Evolutionary conservation across 2,329 filamentous ascomycete species (phyloP).

Genomic region (Pseudogymnoascus sp.): DNA sequence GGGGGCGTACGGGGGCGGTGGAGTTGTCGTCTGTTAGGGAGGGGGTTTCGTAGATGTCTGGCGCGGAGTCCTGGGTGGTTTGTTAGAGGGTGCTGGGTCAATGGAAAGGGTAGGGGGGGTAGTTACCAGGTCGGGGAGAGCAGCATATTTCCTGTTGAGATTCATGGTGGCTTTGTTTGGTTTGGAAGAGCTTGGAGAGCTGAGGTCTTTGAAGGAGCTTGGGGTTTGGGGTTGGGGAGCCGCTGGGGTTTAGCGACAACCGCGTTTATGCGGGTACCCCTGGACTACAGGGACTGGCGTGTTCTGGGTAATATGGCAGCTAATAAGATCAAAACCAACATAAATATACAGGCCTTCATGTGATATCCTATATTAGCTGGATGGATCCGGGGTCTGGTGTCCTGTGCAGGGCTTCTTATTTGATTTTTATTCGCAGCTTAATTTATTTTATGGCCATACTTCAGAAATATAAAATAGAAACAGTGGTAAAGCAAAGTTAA

Average conservation of each 20-base stretch:
- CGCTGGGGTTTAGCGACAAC: constrained; percentile 7
- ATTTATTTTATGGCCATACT: background rate
- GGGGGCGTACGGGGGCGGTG: constrained; percentile 62
- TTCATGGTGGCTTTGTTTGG: constrained; percentile 47
- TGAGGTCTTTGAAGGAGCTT: background rate
- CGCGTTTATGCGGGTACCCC: constrained; percentile 1
- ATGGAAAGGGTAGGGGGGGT: background rate
- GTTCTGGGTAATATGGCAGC: background rate
- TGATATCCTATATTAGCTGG: background rate
- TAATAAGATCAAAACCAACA: background rate
- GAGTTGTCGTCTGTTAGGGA: constrained; percentile 86
- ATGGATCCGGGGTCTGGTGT: background rate
- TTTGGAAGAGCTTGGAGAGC: background rate
- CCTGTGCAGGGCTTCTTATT: background rate
- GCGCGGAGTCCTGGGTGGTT: constrained; percentile 66
- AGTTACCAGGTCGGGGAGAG: constrained; percentile 67
- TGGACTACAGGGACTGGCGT: background rate
- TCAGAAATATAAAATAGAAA: background rate
- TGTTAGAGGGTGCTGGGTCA: constrained; percentile 14
- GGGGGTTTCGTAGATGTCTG: constrained; percentile 94
- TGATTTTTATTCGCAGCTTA: background rate
- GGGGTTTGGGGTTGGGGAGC: background rate
- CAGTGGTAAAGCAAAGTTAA: background rate
- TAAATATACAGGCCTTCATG: background rate
- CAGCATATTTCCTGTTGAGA: constrained; percentile 73